Evolutionary conservation across 129 eudicot genomes (phyloP).

Genomic region (Heracleum sosnowskyi): DNA sequence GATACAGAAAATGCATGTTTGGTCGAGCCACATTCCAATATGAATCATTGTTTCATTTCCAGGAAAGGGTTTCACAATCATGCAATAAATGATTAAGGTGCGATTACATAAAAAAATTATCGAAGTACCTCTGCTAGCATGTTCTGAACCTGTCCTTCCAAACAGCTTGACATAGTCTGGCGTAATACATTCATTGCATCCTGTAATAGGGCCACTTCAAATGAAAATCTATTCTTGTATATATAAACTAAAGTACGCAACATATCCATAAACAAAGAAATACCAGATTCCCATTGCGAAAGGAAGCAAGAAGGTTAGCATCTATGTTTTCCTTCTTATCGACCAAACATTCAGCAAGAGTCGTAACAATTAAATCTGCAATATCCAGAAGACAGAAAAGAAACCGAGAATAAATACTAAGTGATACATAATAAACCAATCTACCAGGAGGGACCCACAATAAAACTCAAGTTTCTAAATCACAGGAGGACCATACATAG

Average conservation of each 20-base stretch:
- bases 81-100: neutral
- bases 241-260: neutral
- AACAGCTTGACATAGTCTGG: constrained; percentile 48
- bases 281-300: constrained; percentile 62
- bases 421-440: neutral
- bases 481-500: neutral
- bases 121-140: constrained; percentile 39
- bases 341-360: constrained; percentile 54
- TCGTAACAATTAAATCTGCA: constrained; percentile 53
- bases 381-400: neutral
- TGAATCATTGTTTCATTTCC: neutral
- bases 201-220: constrained; percentile 26
- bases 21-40: neutral
- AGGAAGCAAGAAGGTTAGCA: constrained; percentile 43
- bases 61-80: neutral
- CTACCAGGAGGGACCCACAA: too few relatives aligned
- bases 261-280: neutral
- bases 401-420: neutral
- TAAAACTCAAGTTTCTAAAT: neutral
- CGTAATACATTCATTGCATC: constrained; percentile 42
- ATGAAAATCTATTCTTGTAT: neutral
- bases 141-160: constrained; percentile 49
- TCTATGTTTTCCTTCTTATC: constrained; percentile 80
- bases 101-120: neutral
- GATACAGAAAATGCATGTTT: neutral